Percentiles rank a stretch among this genome's conserved stretches.
Evolutionary conservation across 1,284 basidiomycete genomes (phyloP).

Genomic region (Leccinum huronense): DNA sequence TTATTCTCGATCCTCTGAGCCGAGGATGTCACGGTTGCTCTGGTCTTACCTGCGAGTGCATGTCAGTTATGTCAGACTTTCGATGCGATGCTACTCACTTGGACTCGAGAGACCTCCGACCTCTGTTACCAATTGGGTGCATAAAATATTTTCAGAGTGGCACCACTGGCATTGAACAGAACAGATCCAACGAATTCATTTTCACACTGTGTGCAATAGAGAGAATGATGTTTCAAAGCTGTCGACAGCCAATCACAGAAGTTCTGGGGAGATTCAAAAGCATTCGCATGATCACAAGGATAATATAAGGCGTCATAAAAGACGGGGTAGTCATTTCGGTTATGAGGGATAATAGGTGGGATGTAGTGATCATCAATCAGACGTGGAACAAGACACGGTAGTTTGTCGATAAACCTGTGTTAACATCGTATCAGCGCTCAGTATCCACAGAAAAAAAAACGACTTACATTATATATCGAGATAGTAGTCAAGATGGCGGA

Average conservation of each 20-base stretch:
- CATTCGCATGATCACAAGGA: not conserved
- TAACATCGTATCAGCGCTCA: not conserved
- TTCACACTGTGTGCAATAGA: slow-evolving; percentile 1
- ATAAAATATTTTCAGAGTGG: too few species aligned
- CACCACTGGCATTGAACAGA: not conserved
- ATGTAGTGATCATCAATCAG: too few species aligned
- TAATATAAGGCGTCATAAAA: not conserved
- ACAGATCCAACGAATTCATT: not conserved
- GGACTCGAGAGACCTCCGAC: too few species aligned
- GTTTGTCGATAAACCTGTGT: not conserved
- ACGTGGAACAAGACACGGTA: too few species aligned
- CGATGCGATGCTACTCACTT: too few species aligned
- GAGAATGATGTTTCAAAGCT: not conserved
- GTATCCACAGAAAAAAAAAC: not conserved
- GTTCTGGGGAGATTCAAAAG: not conserved
- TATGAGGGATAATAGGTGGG: slow-evolving; percentile 3
- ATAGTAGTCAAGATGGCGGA: too few species aligned
- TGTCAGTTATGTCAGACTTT: too few species aligned
- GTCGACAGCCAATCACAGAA: not conserved
- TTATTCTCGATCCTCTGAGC: too few species aligned
- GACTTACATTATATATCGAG: not conserved
- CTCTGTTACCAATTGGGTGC: too few species aligned
- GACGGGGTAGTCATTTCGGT: not conserved
- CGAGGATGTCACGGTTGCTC: too few species aligned
- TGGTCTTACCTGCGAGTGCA: too few species aligned